A percentile compares a stretch with the other conserved stretches of the same genome.
Evolutionary conservation across 495 filamentous ascomycete genomes (phyloP).

Genomic region (Penicillium herquei): DNA sequence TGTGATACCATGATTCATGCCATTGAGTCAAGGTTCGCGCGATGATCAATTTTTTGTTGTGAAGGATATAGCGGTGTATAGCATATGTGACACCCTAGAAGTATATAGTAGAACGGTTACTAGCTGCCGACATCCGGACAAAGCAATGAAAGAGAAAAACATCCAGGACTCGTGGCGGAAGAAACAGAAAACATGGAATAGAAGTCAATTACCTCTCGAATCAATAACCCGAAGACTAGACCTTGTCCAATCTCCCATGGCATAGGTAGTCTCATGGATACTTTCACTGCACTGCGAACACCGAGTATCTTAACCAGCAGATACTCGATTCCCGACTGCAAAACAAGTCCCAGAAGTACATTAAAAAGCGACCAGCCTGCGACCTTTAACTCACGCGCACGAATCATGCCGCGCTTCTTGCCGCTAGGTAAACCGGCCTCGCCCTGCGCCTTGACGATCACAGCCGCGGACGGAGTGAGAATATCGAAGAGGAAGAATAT

Average conservation of each 20-base stretch:
- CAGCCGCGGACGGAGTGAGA: slow-evolving; percentile 61
- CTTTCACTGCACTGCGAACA: slow-evolving; percentile 54
- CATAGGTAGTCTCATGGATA: slow-evolving; percentile 57
- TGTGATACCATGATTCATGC: slow-evolving; percentile 68
- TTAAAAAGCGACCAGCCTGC: slow-evolving; percentile 65
- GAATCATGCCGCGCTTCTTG: slow-evolving; percentile 39
- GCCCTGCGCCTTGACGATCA: slow-evolving; percentile 68
- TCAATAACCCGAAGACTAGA: slow-evolving; percentile 46
- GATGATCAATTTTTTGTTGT: slow-evolving; percentile 31
- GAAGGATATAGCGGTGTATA: slow-evolving; percentile 70
- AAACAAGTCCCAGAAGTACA: slow-evolving; percentile 52
- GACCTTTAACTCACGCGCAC: slow-evolving; percentile 33
- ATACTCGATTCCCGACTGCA: slow-evolving; percentile 60
- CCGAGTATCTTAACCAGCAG: slow-evolving; percentile 49
- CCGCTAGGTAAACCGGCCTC: slow-evolving; percentile 60
- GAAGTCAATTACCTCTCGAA: slow-evolving; percentile 48
- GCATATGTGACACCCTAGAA: slow-evolving; percentile 58
- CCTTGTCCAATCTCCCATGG: slow-evolving; percentile 60
- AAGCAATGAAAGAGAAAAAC: too few relatives aligned
- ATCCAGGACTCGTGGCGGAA: too few relatives aligned
- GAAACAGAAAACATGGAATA: too few relatives aligned
- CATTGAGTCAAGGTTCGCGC: slow-evolving; percentile 30
- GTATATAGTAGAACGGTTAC: background rate
- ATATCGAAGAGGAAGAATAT: slow-evolving; percentile 74
- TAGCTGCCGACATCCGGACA: background rate